A percentile compares a stretch with the other conserved stretches of the same genome.
These are phyloP conservation scores for Exophiala dermatitidis DNA, from an alignment of 2,329 filamentous ascomycete species.

Conservation along the genomic window DNA sequence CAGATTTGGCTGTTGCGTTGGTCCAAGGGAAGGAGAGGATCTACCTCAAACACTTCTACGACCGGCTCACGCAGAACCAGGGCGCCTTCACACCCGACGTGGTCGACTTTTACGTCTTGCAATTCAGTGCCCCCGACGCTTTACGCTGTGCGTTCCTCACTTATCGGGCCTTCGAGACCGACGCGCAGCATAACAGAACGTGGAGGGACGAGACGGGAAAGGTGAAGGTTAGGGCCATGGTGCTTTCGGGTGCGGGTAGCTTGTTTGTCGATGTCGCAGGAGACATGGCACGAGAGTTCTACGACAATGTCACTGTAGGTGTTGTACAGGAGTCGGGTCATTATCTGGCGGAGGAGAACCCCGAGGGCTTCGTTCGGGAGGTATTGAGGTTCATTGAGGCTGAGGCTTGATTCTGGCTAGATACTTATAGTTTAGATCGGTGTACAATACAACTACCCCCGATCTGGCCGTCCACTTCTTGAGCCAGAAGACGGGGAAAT, in stretches of 20 bases:
- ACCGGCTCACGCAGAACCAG: conserved; percentile 34
- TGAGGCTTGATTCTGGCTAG: background rate
- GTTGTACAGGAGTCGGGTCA: conserved; percentile 31
- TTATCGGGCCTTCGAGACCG: conserved; percentile 33
- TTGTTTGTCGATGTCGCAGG: conserved; percentile 21
- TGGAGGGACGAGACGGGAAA: conserved; percentile 31
- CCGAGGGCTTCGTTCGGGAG: conserved; percentile 32
- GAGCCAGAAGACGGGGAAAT: background rate
- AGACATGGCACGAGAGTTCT: conserved; percentile 31
- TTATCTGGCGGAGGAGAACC: conserved; percentile 37
- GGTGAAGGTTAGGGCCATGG: conserved; percentile 29
- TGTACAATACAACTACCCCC: background rate
- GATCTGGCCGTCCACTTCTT: no score
- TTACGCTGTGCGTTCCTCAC: conserved; percentile 32
- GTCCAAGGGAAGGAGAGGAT: conserved; percentile 35
- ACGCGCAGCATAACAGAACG: conserved; percentile 30
- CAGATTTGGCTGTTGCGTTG: conserved; percentile 34
- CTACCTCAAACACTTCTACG: conserved; percentile 42
- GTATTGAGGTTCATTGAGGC: conserved; percentile 30
- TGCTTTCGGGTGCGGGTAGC: conserved; percentile 30
- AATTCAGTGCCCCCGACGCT: conserved; percentile 33
- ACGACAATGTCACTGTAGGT: conserved; percentile 28
- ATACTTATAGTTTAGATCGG: background rate
- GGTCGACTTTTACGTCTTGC: conserved; percentile 36
- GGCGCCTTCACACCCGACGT: conserved; percentile 33